These are phyloP conservation scores for Trametes elegans DNA, from an alignment of 768 basidiomycete genomes.

Conservation along the genomic window DNA sequence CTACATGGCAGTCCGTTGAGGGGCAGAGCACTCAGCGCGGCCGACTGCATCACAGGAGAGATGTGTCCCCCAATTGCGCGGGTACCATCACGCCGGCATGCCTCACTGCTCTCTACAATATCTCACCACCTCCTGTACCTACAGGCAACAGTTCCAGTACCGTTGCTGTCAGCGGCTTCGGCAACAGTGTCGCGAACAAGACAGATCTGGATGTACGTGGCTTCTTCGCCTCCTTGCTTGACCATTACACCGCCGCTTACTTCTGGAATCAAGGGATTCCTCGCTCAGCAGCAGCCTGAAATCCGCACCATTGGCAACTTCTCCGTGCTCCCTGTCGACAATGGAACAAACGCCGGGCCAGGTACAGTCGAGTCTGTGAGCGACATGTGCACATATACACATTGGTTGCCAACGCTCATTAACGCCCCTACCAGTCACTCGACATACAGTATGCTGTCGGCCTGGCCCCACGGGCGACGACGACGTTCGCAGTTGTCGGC, in stretches of 20 bases:
- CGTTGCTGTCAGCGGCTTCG: slow-evolving; percentile 34
- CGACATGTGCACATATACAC: slow-evolving; percentile 9
- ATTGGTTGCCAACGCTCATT: slow-evolving; percentile 39
- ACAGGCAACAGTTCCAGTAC: slow-evolving; percentile 24
- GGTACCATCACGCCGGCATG: slow-evolving; percentile 27
- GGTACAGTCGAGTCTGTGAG: slow-evolving; percentile 24
- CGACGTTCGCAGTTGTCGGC: slow-evolving; percentile 34
- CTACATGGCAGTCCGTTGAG: background rate
- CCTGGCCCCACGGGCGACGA: slow-evolving; percentile 33
- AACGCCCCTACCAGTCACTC: slow-evolving; percentile 25
- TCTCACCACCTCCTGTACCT: slow-evolving; percentile 31
- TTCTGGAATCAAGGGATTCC: slow-evolving; percentile 24
- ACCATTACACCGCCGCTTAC: slow-evolving; percentile 28
- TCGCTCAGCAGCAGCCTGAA: slow-evolving; percentile 26
- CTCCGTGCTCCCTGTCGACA: slow-evolving; percentile 28
- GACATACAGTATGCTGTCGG: slow-evolving; percentile 39
- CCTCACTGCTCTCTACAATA: slow-evolving; percentile 34
- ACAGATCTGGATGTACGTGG: slow-evolving; percentile 27
- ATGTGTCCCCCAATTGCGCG: slow-evolving; percentile 21
- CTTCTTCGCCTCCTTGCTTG: background rate
- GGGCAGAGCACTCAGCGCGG: background rate
- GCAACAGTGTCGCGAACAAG: slow-evolving; percentile 30
- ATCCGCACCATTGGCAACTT: slow-evolving; percentile 24
- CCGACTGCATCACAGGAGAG: background rate
- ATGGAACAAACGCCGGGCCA: slow-evolving; percentile 37